Percentiles rank a stretch among this genome's conserved stretches.
These are phyloP conservation scores for Omphalotus olearius DNA, from an alignment of 1,284 basidiomycete species.

Conservation along the genomic window DNA sequence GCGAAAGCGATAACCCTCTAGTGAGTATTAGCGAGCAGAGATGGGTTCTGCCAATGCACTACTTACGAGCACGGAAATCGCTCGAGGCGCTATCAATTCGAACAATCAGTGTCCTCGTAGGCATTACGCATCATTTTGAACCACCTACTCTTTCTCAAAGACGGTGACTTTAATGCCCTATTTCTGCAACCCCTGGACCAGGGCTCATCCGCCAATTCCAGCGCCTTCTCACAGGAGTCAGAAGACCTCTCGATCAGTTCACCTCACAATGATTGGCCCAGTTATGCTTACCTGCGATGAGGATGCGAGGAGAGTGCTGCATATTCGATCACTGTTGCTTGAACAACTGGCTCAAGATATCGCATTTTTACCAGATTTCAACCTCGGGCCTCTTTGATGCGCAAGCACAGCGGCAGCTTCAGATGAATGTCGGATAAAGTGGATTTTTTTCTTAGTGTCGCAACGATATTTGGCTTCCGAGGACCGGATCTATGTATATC, in stretches of 20 bases:
- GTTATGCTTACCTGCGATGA: neutral
- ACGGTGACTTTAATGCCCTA: constrained; percentile 6
- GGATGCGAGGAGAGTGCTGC: neutral
- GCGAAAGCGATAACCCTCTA: constrained; percentile 8
- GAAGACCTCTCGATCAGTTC: neutral
- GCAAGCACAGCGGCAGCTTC: too few relatives aligned
- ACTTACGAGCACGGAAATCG: constrained; percentile 8
- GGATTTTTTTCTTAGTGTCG: too few relatives aligned
- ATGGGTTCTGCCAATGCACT: neutral
- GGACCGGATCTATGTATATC: too few relatives aligned
- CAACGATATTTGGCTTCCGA: too few relatives aligned
- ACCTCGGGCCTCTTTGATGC: too few relatives aligned
- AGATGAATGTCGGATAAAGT: too few relatives aligned
- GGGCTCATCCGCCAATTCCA: constrained; percentile 2
- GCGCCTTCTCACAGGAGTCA: neutral
- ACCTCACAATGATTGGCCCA: neutral
- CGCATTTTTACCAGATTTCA: too few relatives aligned
- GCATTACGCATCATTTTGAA: neutral
- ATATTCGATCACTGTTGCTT: neutral
- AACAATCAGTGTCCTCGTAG: neutral
- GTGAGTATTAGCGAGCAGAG: neutral
- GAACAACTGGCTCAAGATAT: too few relatives aligned
- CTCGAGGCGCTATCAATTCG: neutral
- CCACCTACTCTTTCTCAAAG: constrained; percentile 3
- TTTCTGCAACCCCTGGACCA: constrained; percentile 3